phyloP scores from a whole-genome alignment of 371 early-diverging fungal species.

The Conidiobolus incongruus region DNA sequence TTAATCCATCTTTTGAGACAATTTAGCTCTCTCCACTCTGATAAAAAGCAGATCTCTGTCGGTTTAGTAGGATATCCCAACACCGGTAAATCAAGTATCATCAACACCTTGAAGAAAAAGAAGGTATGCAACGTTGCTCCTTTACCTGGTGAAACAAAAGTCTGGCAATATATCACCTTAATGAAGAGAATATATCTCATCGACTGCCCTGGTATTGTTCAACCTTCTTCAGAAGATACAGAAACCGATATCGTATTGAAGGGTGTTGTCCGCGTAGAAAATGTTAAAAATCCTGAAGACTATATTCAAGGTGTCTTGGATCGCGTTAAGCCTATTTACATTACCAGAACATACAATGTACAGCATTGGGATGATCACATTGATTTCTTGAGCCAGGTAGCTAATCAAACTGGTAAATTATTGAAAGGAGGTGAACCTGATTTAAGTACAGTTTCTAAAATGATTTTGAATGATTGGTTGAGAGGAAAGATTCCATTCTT shows the following conservation, averaged over 20 bases:
- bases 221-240: constrained; percentile 59
- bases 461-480: constrained; percentile 97
- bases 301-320: constrained; percentile 69
- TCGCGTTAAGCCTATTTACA: constrained; percentile 72
- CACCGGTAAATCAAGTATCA: constrained; percentile 93
- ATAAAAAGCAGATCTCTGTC: constrained; percentile 93
- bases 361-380: constrained; percentile 55
- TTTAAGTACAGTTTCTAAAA: constrained; percentile 75
- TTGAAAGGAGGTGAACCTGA: constrained; percentile 96
- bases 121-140: constrained; percentile 98
- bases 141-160: constrained; percentile 98
- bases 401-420: constrained; percentile 80
- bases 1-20: constrained; percentile 94
- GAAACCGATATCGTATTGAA: constrained; percentile 94
- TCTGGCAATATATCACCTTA: constrained; percentile 99
- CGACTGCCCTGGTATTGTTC: constrained; percentile 99
- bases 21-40: constrained; percentile 83
- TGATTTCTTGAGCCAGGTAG: constrained; percentile 83
- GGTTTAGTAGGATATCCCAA: constrained; percentile 97
- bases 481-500: constrained; percentile 97
- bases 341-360: constrained; percentile 77
- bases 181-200: constrained; percentile 98
- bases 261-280: constrained; percentile 96
- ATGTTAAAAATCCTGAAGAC: constrained; percentile 81
- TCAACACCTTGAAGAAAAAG: constrained; percentile 92